Base-by-base conservation (phyloP, 2,329 filamentous ascomycete genomes). In the Aaosphaeria pasadenensis region DNA sequence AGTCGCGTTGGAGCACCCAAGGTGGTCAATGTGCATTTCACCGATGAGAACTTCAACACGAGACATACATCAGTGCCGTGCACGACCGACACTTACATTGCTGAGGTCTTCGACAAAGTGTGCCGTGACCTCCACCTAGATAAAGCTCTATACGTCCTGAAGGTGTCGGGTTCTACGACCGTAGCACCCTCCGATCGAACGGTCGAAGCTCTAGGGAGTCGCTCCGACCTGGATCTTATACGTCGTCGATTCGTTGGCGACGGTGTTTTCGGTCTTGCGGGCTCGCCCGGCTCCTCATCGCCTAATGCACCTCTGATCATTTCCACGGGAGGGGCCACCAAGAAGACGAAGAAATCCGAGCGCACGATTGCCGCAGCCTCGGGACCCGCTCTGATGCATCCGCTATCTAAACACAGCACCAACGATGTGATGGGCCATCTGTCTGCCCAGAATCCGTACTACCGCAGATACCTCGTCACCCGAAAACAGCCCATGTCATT, bases 401-500 rank as follows among this genome's bases (percentile, higher is more conserved):
- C 87, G 17, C 77, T 90, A 43, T 83, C 85, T 11, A 82, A 83
- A 53, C 33, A 9, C 9, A 36, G n/a, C 33, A 36, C 33, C 7
- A n/a, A 36, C 33, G 9, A 9, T n/a, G n/a, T n/a, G 9, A 24
- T 24, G 17, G 17, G 17, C 17, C 82, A 86, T 65, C 76, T 13
- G 2, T 9, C 33, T 4, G 17, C 78, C 13, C 53, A 56, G 33
- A 64, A 64, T 46, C 56, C 67, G 13, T 72, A 63, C 47, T 87
- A 88, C 72, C 86, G 88, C 62, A 87, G 86, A 58, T 94, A 90
- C 70, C 84, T 83, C 9, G 89, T 95, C 11, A 88, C 87, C 75
- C 84, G 89, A 54, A 89, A 91, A 70, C 88, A 91, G 69, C 85
- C 87, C 6, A 89, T 94, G 80, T 84, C 87, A 28, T 87, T 94